Base-by-base conservation (phyloP, 1,284 basidiomycete species). In the Leccinum pachyderme region DNA sequence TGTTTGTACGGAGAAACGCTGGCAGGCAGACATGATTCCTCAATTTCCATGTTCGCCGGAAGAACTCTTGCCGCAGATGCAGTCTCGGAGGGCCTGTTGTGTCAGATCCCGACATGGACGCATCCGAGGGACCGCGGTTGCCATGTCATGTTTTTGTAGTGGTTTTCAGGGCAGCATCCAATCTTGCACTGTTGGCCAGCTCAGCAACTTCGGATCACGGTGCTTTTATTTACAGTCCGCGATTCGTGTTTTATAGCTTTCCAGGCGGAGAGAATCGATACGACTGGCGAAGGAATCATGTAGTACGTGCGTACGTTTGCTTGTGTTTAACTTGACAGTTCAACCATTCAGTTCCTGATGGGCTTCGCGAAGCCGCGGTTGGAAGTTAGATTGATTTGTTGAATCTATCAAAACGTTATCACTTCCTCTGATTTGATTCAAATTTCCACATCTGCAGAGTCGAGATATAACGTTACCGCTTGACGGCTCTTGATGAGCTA, bases 121-220 rank as follows among this genome's bases (percentile, higher is more conserved):
- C 9, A 25, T 27, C 47, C 18, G 47, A 45, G 3, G 24, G 8
- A 27, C 5, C 29, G 5, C 7, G 15, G 29, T 39, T 44, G 44
- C 43, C 48, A 47, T 22, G 18, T 6, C n/a, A 13, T 32, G 11
- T 22, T 12, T 39, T 18, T 22, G 22, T 41, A 6, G 39, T 41
- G 12, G 39, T 46, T 27, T 45, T 61, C 59, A 55, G 61, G 61
- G 59, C 15, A 44, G 13, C 24, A 24, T 47, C 5, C 43, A 7
- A 41, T 7, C 47, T 56, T 47, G 50, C 48, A 55, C 47, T 43
- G 29, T 37, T 53, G 13, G 39, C 18, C 37, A 41, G 28, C 43
- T 52, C 58, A 13, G 33, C 41, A 24, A 41, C 18, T 31, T 15
- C 32, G 4, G 25, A 44, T 44, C 43, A 27, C 43, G 15, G 24